Evolutionary conservation across 2,329 filamentous ascomycete genomes (phyloP).

Genomic region (Ophiosphaerella korrae): DNA sequence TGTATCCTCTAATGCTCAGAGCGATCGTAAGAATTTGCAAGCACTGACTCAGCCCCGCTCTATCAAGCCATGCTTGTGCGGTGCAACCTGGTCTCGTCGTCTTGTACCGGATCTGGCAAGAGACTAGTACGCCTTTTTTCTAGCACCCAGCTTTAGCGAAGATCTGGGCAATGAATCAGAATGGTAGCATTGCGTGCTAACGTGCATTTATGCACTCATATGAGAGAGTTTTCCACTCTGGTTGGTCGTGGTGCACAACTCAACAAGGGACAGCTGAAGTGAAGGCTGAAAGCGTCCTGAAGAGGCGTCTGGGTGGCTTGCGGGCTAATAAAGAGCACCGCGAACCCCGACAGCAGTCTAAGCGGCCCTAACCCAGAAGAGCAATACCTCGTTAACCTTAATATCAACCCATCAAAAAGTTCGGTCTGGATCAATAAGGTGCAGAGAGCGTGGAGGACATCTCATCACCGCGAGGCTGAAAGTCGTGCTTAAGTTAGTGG

Average conservation of each 20-base stretch:
- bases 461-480: constrained; percentile 8
- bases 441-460: background rate
- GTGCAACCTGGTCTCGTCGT: constrained; percentile 2
- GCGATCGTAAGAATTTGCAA: background rate
- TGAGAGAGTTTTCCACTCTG: background rate
- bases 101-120: constrained; percentile 1
- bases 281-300: constrained; percentile 1
- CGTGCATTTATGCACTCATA: background rate
- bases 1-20: background rate
- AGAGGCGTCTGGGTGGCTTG: constrained; percentile 3
- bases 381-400: background rate
- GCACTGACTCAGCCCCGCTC: constrained; percentile 1
- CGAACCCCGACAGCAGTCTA: background rate
- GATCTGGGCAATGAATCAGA: background rate
- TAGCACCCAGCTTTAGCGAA: constrained; percentile 1
- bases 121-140: constrained; percentile 1
- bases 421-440: background rate
- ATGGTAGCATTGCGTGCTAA: background rate
- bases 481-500: constrained; percentile 2
- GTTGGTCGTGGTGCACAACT: constrained; percentile 2
- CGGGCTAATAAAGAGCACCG: background rate
- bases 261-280: background rate
- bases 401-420: background rate
- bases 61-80: constrained; percentile 1
- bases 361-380: background rate